phyloP scores from a whole-genome alignment of 208 protist genomes.

The Tritrichomonas musculus region DNA sequence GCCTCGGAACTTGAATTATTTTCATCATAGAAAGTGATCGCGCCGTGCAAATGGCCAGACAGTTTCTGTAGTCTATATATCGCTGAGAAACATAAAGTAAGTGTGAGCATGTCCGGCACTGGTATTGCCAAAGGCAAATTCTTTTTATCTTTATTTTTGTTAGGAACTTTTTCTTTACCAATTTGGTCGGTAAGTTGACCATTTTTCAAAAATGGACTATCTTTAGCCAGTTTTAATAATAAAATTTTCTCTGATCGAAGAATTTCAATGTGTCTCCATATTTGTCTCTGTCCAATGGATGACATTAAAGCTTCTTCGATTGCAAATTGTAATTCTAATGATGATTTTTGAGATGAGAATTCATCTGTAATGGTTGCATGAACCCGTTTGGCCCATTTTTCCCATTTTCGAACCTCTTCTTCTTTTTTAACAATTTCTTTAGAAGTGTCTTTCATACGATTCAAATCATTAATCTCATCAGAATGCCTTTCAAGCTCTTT shows the following conservation, averaged over 20 bases:
- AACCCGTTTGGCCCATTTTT: neutral
- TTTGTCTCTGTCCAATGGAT: neutral
- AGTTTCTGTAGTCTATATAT: no score
- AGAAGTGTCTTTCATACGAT: neutral
- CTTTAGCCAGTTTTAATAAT: neutral
- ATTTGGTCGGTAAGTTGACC: no score
- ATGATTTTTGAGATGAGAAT: neutral
- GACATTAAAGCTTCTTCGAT: neutral
- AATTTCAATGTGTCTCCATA: constrained; percentile 16
- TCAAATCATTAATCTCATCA: neutral
- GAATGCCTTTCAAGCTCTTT: neutral
- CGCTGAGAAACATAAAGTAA: no score
- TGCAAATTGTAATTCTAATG: neutral
- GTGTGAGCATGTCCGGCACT: no score
- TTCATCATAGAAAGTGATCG: no score
- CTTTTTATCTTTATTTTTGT: no score
- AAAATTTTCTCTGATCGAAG: neutral
- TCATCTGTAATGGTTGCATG: neutral
- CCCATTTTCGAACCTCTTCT: neutral
- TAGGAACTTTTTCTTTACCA: no score
- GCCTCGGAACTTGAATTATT: no score
- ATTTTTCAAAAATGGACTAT: neutral
- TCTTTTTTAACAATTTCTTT: neutral
- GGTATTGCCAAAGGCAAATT: no score
- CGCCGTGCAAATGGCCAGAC: no score